phyloP scores from a whole-genome alignment of 2,329 filamentous ascomycete species.

The Nigrospora sphaerica region DNA sequence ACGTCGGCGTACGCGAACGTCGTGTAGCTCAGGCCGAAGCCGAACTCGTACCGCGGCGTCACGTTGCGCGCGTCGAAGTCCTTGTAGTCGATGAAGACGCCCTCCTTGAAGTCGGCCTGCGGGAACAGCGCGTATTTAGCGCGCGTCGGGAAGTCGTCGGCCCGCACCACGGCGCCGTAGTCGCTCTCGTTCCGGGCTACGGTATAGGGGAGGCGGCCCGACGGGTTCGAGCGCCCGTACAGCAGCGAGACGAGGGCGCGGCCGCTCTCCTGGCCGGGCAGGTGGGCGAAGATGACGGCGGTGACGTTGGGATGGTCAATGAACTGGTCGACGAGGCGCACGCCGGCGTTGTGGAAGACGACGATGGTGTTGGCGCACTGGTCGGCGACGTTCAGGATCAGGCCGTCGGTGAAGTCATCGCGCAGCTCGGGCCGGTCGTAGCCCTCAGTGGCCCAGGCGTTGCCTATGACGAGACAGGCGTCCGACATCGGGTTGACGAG shows the following conservation, averaged over 20 bases:
- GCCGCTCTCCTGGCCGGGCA: constrained; percentile 43
- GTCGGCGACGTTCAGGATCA: constrained; percentile 36
- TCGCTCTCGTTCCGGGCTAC: constrained; percentile 33
- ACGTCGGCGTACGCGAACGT: constrained; percentile 45
- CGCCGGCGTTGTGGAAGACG: constrained; percentile 41
- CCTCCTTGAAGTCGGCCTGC: constrained; percentile 19
- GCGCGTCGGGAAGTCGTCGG: constrained; percentile 32
- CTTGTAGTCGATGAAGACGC: constrained; percentile 24
- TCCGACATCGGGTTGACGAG: constrained; percentile 32
- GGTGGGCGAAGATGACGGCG: constrained; percentile 39
- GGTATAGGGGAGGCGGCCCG: constrained; percentile 36
- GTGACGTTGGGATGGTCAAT: constrained; percentile 42
- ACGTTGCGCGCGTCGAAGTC: constrained; percentile 23
- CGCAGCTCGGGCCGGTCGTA: constrained; percentile 45
- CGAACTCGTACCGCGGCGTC: constrained; percentile 23
- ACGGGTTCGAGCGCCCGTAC: constrained; percentile 33
- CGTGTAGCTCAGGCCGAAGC: constrained; percentile 37
- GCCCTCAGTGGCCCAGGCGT: constrained; percentile 56
- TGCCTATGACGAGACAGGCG: constrained; percentile 49
- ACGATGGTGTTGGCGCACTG: constrained; percentile 42
- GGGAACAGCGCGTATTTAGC: constrained; percentile 31
- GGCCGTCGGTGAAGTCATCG: constrained; percentile 45
- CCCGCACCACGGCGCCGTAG: constrained; percentile 27
- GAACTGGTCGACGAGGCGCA: constrained; percentile 39
- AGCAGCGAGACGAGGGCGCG: constrained; percentile 30